phyloP scores from a whole-genome alignment of 164 flowering plant species.

The Nelumbo lutea region DNA sequence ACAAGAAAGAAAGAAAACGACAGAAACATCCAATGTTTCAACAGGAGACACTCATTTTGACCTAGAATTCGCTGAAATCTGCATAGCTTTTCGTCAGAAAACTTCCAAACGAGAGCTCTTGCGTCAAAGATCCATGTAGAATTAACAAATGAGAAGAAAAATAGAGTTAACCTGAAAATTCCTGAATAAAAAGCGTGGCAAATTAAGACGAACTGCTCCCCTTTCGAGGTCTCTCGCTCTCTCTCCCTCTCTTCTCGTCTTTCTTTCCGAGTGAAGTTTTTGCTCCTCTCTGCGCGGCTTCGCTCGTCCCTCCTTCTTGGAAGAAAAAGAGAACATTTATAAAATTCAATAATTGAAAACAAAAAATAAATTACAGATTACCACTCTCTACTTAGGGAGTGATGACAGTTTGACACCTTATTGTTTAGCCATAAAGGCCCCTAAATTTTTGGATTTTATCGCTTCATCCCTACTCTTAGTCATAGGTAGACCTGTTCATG shows the following conservation, averaged over 20 bases:
- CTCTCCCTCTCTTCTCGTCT: neutral
- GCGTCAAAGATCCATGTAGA: constrained; percentile 6
- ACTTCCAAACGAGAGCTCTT: constrained; percentile 12
- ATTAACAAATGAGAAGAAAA: neutral
- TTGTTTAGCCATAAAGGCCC: too few species aligned
- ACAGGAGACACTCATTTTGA: neutral
- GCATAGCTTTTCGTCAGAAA: constrained; percentile 1
- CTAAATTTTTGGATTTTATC: too few species aligned
- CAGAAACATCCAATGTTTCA: neutral
- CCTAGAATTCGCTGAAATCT: constrained; percentile 7
- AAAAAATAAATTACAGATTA: too few species aligned
- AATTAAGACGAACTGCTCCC: neutral
- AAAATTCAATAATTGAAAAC: too few species aligned
- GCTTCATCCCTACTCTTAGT: too few species aligned
- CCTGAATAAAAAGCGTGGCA: neutral
- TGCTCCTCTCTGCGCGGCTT: neutral
- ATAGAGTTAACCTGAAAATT: neutral
- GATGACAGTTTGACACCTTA: too few species aligned
- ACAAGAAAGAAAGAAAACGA: neutral
- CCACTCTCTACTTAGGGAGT: too few species aligned
- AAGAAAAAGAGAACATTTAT: neutral
- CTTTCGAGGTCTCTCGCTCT: neutral
- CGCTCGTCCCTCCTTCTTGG: neutral
- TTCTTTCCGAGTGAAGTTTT: neutral
- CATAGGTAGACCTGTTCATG: too few species aligned